Conservation (phyloP, 208 protist genomes). For the Crithidia fasciculata region DNA sequence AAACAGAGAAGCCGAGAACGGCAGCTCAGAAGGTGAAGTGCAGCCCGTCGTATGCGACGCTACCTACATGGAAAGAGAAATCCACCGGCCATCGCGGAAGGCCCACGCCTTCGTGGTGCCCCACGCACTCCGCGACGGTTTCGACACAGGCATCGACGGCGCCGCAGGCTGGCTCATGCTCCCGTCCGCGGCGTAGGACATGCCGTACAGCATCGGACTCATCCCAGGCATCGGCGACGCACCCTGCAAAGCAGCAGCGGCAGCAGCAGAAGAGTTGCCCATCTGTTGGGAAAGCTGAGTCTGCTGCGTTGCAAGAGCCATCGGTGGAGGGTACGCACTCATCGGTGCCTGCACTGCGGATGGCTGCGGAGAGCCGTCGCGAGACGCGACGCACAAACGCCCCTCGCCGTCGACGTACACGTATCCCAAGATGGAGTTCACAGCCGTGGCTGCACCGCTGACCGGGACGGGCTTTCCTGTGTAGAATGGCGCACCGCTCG, state of each 20-base stretch:
- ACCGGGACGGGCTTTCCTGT: neutral
- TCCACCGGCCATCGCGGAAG: constrained; percentile 25
- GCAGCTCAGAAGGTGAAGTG: too few species aligned
- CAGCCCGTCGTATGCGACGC: too few species aligned
- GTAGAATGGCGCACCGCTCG: neutral
- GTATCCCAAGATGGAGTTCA: constrained; percentile 19
- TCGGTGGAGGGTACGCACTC: neutral
- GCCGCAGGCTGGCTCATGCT: neutral
- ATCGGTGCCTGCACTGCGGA: neutral
- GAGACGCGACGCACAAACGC: constrained; percentile 8
- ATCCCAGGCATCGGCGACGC: neutral
- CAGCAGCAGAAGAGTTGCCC: neutral
- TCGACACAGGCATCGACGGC: constrained; percentile 6
- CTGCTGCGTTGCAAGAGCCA: neutral
- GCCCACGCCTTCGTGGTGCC: constrained; percentile 27
- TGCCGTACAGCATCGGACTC: constrained; percentile 1
- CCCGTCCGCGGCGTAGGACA: constrained; percentile 1
- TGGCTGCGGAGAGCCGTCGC: neutral
- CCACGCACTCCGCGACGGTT: neutral
- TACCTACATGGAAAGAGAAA: constrained; percentile 18
- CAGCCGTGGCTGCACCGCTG: neutral
- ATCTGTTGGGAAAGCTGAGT: neutral
- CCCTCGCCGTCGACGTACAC: constrained; percentile 26
- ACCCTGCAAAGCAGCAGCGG: neutral
- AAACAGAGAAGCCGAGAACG: neutral